phyloP scores from a whole-genome alignment of 2,329 filamentous ascomycete species.

The Camillea tinctor region DNA sequence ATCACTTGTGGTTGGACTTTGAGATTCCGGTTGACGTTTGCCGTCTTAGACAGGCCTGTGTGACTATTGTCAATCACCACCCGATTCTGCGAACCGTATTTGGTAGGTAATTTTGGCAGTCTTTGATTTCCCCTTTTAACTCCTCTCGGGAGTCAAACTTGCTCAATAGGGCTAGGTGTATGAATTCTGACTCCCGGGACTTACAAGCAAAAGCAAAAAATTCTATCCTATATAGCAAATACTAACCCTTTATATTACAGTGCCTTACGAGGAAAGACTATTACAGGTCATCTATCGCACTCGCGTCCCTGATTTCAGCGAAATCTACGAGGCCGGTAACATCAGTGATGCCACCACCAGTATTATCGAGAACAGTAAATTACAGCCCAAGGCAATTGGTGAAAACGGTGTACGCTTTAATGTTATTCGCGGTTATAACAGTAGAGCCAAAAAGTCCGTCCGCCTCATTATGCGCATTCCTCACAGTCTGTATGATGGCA shows the following conservation, averaged over 20 bases:
- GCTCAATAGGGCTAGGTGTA: no score
- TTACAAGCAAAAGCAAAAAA: no score
- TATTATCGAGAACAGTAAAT: not conserved
- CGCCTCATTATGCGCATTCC: not conserved
- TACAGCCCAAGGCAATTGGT: not conserved
- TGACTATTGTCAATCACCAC: conserved; percentile 6
- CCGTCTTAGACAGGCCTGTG: conserved; percentile 7
- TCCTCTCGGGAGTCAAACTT: no score
- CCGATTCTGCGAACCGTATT: conserved; percentile 10
- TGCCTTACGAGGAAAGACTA: conserved; percentile 1
- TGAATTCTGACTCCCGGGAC: no score
- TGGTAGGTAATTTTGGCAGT: no score
- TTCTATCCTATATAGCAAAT: no score
- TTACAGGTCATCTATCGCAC: conserved; percentile 4
- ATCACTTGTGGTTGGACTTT: conserved; percentile 1
- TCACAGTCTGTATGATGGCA: not conserved
- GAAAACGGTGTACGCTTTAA: not conserved
- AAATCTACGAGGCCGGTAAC: not conserved
- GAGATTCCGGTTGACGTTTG: conserved; percentile 1
- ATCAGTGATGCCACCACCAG: not conserved
- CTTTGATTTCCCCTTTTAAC: no score
- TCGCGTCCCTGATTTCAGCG: not conserved
- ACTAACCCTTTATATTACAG: no score
- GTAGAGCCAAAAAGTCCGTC: not conserved
- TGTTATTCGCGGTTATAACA: not conserved